Percentiles rank a stretch among this genome's conserved stretches.
phyloP scores from a whole-genome alignment of 2,329 filamentous ascomycete species.

The Venturia effusa region DNA sequence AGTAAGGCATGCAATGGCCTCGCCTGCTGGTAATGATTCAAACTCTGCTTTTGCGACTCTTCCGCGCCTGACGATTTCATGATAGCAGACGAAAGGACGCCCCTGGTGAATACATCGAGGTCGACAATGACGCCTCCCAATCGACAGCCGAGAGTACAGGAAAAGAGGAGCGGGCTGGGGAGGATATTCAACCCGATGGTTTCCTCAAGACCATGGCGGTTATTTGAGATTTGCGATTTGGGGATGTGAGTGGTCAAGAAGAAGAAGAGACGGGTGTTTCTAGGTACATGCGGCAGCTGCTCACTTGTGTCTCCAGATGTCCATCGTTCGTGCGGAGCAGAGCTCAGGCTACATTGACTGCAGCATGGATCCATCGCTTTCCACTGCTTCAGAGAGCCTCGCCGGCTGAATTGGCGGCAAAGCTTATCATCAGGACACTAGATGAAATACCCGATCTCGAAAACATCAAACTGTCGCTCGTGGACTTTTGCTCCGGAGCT shows the following conservation, averaged over 20 bases:
- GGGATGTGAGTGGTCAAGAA: background rate
- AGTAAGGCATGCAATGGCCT: background rate
- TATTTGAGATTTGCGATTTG: slow-evolving; percentile 12
- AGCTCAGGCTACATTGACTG: slow-evolving; percentile 54
- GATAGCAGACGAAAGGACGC: background rate
- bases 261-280: background rate
- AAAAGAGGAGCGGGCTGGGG: background rate
- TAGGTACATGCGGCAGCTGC: background rate
- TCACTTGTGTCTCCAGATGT: slow-evolving; percentile 38
- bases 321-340: slow-evolving; percentile 53
- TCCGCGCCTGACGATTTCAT: background rate
- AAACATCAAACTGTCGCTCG: slow-evolving; percentile 45
- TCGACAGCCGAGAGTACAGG: background rate
- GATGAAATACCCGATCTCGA: slow-evolving; percentile 32
- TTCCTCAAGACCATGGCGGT: slow-evolving; percentile 1
- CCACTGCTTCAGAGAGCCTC: slow-evolving; percentile 47
- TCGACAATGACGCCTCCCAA: background rate
- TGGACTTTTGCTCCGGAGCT: slow-evolving; percentile 68
- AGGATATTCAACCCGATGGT: slow-evolving; percentile 8
- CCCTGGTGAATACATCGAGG: background rate
- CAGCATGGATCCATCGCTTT: slow-evolving; percentile 50
- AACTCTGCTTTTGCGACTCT: background rate
- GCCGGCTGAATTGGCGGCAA: slow-evolving; percentile 51
- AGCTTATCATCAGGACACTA: slow-evolving; percentile 37
- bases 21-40: background rate